Conservation (phyloP, 2,329 filamentous ascomycete genomes). For the Exophiala alcalophila region DNA sequence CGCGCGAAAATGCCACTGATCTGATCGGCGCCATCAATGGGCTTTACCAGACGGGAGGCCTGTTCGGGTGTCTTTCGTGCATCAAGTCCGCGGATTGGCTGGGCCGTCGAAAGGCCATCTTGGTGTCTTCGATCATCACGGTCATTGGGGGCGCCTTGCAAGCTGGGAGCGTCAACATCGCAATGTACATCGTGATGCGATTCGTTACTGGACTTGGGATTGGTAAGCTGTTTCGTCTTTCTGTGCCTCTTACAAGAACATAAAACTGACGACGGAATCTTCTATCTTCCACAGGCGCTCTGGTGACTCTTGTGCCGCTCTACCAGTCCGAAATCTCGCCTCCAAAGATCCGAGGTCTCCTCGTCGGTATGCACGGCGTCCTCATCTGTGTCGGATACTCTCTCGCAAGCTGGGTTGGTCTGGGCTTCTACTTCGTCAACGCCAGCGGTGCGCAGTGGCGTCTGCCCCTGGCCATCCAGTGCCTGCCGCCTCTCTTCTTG, state of each 20-base stretch:
- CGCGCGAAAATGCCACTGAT: slow-evolving; percentile 39
- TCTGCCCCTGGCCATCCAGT: slow-evolving; percentile 21
- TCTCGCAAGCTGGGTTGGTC: slow-evolving; percentile 19
- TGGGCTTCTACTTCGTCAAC: slow-evolving; percentile 22
- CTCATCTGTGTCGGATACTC: slow-evolving; percentile 18
- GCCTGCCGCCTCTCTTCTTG: slow-evolving; percentile 22
- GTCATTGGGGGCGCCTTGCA: slow-evolving; percentile 21
- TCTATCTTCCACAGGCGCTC: slow-evolving; percentile 2
- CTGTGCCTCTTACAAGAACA: neutral
- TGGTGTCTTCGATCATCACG: slow-evolving; percentile 32
- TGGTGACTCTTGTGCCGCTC: slow-evolving; percentile 19
- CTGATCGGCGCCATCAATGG: slow-evolving; percentile 34
- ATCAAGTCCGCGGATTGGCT: slow-evolving; percentile 4
- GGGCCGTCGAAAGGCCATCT: slow-evolving; percentile 28
- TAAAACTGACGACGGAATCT: neutral
- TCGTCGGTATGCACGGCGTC: slow-evolving; percentile 23
- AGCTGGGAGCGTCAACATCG: slow-evolving; percentile 15
- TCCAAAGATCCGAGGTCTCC: slow-evolving; percentile 18
- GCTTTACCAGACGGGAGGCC: slow-evolving; percentile 6
- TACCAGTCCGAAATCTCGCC: slow-evolving; percentile 22
- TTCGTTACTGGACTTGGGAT: slow-evolving; percentile 17
- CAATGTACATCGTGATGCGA: slow-evolving; percentile 18
- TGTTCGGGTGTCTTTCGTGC: slow-evolving; percentile 31
- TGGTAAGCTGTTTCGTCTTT: slow-evolving; percentile 1
- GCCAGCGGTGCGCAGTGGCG: slow-evolving; percentile 20